Percentiles rank a stretch among this genome's conserved stretches.
Conservation (phyloP, 441 rosid species). For the Erodium trifolium region DNA sequence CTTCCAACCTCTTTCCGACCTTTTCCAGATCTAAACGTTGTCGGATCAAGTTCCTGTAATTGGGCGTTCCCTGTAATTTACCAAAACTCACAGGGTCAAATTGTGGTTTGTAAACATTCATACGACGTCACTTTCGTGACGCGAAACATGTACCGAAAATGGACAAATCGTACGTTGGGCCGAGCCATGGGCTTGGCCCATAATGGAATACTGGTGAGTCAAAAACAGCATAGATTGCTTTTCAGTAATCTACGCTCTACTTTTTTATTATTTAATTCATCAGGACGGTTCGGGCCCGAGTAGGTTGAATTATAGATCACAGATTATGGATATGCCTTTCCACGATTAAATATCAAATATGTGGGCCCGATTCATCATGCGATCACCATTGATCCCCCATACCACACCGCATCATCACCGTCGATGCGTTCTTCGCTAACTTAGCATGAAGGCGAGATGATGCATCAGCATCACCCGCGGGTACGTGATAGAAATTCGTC, state of each 20-base stretch:
- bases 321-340: not conserved
- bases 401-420: not conserved
- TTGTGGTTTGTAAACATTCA: not conserved
- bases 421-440: not conserved
- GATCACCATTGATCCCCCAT: not conserved
- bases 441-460: no score
- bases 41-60: not conserved
- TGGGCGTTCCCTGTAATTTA: not conserved
- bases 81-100: no score
- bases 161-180: not conserved
- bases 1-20: not conserved
- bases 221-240: not conserved
- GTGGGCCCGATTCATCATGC: not conserved
- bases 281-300: not conserved
- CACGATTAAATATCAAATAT: not conserved
- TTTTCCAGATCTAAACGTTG: not conserved
- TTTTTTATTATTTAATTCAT: not conserved
- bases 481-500: not conserved
- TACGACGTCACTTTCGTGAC: not conserved
- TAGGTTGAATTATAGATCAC: not conserved
- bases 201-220: not conserved
- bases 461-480: no score
- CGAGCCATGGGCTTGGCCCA: not conserved
- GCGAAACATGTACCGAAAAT: no score
- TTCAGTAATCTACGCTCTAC: not conserved